A percentile compares a stretch with the other conserved stretches of the same genome.
Evolutionary conservation across 805 yeast species (phyloP).

Genomic region (Nematodospora valgi): DNA sequence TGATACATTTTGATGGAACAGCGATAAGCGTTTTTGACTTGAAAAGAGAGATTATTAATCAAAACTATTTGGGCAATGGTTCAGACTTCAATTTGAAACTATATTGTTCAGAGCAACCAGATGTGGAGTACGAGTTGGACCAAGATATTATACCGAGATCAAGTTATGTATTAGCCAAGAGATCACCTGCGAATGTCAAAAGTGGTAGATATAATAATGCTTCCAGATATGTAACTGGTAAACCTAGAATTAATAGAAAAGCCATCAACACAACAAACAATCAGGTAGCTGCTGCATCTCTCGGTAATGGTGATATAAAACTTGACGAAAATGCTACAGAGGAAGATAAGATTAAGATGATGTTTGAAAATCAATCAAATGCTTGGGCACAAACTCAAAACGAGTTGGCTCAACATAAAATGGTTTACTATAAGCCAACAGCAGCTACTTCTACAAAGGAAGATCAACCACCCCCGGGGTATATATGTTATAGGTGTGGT

Average conservation of each 20-base stretch:
- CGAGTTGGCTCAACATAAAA: conserved; percentile 79
- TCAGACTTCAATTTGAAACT: conserved; percentile 76
- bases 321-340: conserved; percentile 56
- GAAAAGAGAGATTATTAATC: conserved; percentile 82
- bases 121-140: conserved; percentile 78
- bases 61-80: conserved; percentile 79
- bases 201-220: conserved; percentile 54
- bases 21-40: conserved; percentile 93
- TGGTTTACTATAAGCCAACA: conserved; percentile 57
- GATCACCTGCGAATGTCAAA: conserved; percentile 62
- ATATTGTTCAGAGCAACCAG: conserved; percentile 55
- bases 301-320: conserved; percentile 10
- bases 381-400: conserved; percentile 96
- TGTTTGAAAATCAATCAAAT: conserved; percentile 91
- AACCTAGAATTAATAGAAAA: conserved; percentile 48
- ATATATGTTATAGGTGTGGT: conserved; percentile 95
- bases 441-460: conserved; percentile 41
- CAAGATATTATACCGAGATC: conserved; percentile 90
- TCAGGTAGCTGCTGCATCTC: conserved; percentile 12
- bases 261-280: conserved; percentile 26
- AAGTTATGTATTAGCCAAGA: conserved; percentile 71
- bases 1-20: conserved; percentile 91
- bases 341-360: conserved; percentile 82
- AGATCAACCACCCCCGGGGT: conserved; percentile 90
- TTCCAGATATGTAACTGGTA: conserved; percentile 68